These are phyloP conservation scores for Lactarius vividus DNA, from an alignment of 768 basidiomycete genomes.

Conservation along the genomic window DNA sequence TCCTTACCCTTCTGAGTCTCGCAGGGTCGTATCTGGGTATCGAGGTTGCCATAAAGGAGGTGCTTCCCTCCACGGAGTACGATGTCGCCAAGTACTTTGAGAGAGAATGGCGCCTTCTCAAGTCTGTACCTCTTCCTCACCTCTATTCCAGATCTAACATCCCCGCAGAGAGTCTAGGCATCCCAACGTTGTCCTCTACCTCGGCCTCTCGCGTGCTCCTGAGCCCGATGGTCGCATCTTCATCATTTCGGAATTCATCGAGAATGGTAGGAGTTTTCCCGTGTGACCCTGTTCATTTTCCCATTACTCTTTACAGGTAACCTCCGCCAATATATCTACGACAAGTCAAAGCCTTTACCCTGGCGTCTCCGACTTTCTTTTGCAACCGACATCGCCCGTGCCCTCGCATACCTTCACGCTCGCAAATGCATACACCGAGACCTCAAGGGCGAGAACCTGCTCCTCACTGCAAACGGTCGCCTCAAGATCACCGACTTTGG, in stretches of 20 bases:
- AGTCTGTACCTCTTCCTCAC: constrained; percentile 40
- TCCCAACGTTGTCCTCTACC: constrained; percentile 90
- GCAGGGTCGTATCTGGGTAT: constrained; percentile 89
- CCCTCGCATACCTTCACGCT: constrained; percentile 96
- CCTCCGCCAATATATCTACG: constrained; percentile 85
- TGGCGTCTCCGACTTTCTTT: constrained; percentile 95
- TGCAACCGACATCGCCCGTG: constrained; percentile 90
- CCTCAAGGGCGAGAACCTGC: constrained; percentile 95
- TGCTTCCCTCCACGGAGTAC: constrained; percentile 86
- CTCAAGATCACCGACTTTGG: constrained; percentile 99
- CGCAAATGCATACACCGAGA: constrained; percentile 87
- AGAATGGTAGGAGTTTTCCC: constrained; percentile 50
- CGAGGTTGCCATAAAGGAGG: constrained; percentile 95
- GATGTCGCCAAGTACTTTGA: constrained; percentile 98
- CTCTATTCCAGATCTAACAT: constrained; percentile 19
- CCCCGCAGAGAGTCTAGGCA: constrained; percentile 71
- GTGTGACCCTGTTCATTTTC: neutral
- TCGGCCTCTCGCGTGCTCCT: constrained; percentile 83
- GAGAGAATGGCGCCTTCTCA: constrained; percentile 98
- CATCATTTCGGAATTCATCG: constrained; percentile 94
- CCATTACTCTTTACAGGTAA: constrained; percentile 46
- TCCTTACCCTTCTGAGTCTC: neutral
- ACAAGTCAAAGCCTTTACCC: constrained; percentile 78
- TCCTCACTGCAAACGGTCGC: constrained; percentile 91
- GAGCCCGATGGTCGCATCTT: constrained; percentile 81